Conservation (phyloP, 1,284 basidiomycete genomes). For the Lignosus rhinocerotis region DNA sequence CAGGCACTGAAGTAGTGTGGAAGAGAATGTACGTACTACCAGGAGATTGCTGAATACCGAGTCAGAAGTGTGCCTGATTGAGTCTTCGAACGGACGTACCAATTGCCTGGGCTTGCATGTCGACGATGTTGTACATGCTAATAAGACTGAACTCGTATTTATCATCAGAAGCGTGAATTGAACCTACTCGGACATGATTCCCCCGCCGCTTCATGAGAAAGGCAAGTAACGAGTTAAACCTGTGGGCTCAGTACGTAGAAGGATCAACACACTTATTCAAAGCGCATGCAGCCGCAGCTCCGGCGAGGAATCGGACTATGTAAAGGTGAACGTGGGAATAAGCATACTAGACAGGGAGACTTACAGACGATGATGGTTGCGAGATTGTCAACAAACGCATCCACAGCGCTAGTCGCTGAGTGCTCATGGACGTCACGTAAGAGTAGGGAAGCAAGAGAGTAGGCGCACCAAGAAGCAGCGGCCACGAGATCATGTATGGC, state of each 20-base stretch:
- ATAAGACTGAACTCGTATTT: neutral
- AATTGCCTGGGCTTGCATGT: constrained; percentile 12
- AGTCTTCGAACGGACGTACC: neutral
- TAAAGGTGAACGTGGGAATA: neutral
- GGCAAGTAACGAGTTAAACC: neutral
- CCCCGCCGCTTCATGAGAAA: constrained; percentile 3
- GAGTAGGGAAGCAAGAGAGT: neutral
- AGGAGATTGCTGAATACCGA: constrained; percentile 1
- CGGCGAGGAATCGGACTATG: constrained; percentile 16
- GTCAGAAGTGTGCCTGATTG: neutral
- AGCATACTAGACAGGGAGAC: neutral
- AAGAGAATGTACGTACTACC: constrained; percentile 3
- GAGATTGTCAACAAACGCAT: constrained; percentile 14
- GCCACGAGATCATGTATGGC: constrained; percentile 28
- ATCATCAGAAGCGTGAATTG: too few relatives aligned
- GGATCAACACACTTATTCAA: constrained; percentile 9
- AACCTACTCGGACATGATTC: constrained; percentile 14
- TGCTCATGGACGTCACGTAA: neutral
- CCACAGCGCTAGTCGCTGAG: constrained; percentile 1
- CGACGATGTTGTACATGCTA: constrained; percentile 15
- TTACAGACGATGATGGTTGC: constrained; percentile 11
- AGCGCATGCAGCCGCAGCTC: constrained; percentile 13
- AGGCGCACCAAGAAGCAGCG: constrained; percentile 24
- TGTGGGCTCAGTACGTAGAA: too few relatives aligned
- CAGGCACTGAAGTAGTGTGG: neutral